Conservation (phyloP, 768 basidiomycete genomes). For the Boletus tylopilopsis region DNA sequence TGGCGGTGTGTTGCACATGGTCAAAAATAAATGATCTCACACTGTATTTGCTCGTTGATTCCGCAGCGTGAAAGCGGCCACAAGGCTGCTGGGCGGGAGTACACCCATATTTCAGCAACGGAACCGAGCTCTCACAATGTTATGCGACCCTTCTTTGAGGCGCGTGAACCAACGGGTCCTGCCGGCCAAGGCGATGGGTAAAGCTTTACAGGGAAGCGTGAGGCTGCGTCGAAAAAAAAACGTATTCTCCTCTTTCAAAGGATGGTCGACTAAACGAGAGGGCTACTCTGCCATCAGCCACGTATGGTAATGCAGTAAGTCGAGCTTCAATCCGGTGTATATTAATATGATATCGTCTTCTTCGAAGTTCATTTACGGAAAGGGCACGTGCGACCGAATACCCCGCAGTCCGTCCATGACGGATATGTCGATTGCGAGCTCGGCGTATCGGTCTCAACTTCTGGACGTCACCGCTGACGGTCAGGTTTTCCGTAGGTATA, state of each 20-base stretch:
- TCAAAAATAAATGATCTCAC: neutral
- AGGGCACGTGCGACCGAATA: neutral
- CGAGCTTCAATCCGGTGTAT: constrained; percentile 8
- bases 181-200: neutral
- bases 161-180: neutral
- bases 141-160: neutral
- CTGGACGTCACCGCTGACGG: neutral
- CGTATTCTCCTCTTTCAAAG: neutral
- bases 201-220: neutral
- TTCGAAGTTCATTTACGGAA: constrained; percentile 11
- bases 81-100: neutral
- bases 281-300: neutral
- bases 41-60: neutral
- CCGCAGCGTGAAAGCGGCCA: neutral
- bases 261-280: neutral
- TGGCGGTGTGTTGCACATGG: constrained; percentile 3
- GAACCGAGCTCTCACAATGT: constrained; percentile 1
- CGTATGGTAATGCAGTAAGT: constrained; percentile 9
- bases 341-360: constrained; percentile 4
- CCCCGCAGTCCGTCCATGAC: neutral
- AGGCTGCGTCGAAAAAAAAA: neutral
- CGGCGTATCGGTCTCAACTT: no score
- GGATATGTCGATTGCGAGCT: no score
- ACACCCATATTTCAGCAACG: neutral
- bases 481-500: neutral